Evolutionary conservation across 2,329 filamentous ascomycete genomes (phyloP), one percentile per base, ranked within the genome.

Genomic region (Aspergillus tamarii): DNA sequence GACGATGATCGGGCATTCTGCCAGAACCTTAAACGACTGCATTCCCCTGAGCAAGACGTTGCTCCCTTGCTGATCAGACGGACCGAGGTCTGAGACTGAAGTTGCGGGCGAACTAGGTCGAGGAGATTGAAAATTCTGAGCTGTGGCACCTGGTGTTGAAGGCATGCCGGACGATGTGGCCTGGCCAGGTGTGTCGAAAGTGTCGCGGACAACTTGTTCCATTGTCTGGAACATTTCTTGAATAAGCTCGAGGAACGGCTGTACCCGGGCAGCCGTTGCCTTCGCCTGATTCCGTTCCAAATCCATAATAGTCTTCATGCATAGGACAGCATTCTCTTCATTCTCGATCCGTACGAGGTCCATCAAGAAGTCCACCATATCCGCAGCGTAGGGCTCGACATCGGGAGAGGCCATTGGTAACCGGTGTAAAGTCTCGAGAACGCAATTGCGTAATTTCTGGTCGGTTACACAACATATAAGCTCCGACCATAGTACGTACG

Each of bases 21-120:
- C 93, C 5, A 99, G 86, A 28, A 99, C 94, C 78, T 98, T 99
- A 86, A 99, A 99, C 1, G 95, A 99, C 76, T 97, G 93, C 92
- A 97, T 97, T 34, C 95, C 95, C 78, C 93, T 96, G 60, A 94
- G 83, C 39, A 99, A 80, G 56, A 92, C 91, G 63, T 94, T 89
- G 61, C 88, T 88, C 71, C 93, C 90, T 74, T 94, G 92, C 72
- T 93, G 90, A 71, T 97, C 94, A 12, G 52, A 55, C 16, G 89
- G 86, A 7, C 89, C 92, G 57, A 97, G 86, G 66, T 98, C 95
- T 21, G 90, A 86, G 3, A 92, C 80, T 1, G 93, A 91, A 3
- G 91, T 90, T 10, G 94, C 91, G 4, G 96, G 95, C 3, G 96
- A 99, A 59, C 91, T 93, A 5, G 95, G 94, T 59, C 93, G 87